Evolutionary conservation across 352 stramenopile genomes (phyloP).

Genomic region (Globisporangium emineosum): DNA sequence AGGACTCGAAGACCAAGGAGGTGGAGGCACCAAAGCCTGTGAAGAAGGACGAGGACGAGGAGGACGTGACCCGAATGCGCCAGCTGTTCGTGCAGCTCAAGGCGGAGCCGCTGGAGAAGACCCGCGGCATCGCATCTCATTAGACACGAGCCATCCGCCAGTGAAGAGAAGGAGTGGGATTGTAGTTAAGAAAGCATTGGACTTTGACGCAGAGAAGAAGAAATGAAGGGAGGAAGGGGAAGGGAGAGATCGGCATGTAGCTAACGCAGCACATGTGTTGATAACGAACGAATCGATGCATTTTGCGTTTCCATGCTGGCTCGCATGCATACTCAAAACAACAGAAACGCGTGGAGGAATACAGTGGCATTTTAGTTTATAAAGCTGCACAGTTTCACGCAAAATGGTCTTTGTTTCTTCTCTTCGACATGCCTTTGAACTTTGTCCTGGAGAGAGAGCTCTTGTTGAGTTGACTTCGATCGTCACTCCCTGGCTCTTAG

Average conservation of each 20-base stretch:
- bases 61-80: conserved; percentile 91
- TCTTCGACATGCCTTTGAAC: conserved; percentile 2
- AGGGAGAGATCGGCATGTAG: too few relatives aligned
- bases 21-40: conserved; percentile 31
- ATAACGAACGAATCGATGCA: background rate
- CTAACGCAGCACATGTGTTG: background rate
- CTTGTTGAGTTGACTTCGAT: conserved; percentile 15
- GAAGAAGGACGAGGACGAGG: conserved; percentile 66
- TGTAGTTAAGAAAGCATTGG: background rate
- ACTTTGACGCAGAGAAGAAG: background rate
- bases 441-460: background rate
- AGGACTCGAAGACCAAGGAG: conserved; percentile 46
- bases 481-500: conserved; percentile 16
- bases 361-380: conserved; percentile 13
- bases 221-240: too few relatives aligned
- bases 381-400: conserved; percentile 8
- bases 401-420: conserved; percentile 5
- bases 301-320: background rate
- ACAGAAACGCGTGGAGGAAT: conserved; percentile 1
- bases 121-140: conserved; percentile 49
- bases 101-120: conserved; percentile 86
- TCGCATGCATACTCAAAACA: conserved; percentile 1
- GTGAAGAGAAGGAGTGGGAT: background rate
- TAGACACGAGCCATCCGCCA: conserved; percentile 16
- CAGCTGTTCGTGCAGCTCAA: conserved; percentile 94